A percentile compares a stretch with the other conserved stretches of the same genome.
Conservation (phyloP, 768 basidiomycete genomes). For the Tylopilus felleus region DNA sequence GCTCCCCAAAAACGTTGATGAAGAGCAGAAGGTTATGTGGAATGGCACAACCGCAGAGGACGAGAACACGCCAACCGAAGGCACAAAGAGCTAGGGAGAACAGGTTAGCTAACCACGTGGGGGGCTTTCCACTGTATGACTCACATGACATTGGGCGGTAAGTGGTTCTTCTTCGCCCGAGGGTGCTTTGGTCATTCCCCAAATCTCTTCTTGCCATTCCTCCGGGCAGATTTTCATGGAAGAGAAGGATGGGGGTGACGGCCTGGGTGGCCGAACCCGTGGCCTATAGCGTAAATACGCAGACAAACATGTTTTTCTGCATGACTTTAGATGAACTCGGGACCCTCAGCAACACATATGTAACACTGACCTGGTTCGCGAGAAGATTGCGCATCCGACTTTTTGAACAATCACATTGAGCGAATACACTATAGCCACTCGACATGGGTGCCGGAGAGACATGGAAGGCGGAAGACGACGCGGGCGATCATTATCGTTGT, state of each 20-base stretch:
- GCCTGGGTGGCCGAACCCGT: slow-evolving; percentile 32
- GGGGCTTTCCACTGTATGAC: not conserved
- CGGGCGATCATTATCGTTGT: slow-evolving; percentile 16
- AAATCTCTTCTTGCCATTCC: slow-evolving; percentile 34
- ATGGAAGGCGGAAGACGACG: slow-evolving; percentile 32
- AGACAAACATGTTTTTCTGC: slow-evolving; percentile 23
- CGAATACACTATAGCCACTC: slow-evolving; percentile 24
- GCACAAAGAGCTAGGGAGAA: slow-evolving; percentile 53
- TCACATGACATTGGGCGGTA: slow-evolving; percentile 31
- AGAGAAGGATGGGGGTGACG: slow-evolving; percentile 23
- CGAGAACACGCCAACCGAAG: slow-evolving; percentile 56
- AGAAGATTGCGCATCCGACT: slow-evolving; percentile 16
- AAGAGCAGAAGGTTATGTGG: slow-evolving; percentile 59
- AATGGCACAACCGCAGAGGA: slow-evolving; percentile 59
- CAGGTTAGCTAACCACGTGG: not conserved
- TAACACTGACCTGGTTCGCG: slow-evolving; percentile 20
- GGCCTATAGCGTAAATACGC: slow-evolving; percentile 28
- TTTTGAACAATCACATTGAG: slow-evolving; percentile 26
- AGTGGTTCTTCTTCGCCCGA: slow-evolving; percentile 8
- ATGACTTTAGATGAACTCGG: slow-evolving; percentile 2
- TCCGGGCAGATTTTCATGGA: slow-evolving; percentile 28
- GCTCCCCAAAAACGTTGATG: slow-evolving; percentile 33
- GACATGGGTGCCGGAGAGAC: slow-evolving; percentile 23
- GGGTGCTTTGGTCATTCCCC: slow-evolving; percentile 22
- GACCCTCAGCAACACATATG: not conserved